Evolutionary conservation across 179 eudicot species (phyloP), one percentile per base, ranked within the genome.

Genomic region (Pouteria campechiana): DNA sequence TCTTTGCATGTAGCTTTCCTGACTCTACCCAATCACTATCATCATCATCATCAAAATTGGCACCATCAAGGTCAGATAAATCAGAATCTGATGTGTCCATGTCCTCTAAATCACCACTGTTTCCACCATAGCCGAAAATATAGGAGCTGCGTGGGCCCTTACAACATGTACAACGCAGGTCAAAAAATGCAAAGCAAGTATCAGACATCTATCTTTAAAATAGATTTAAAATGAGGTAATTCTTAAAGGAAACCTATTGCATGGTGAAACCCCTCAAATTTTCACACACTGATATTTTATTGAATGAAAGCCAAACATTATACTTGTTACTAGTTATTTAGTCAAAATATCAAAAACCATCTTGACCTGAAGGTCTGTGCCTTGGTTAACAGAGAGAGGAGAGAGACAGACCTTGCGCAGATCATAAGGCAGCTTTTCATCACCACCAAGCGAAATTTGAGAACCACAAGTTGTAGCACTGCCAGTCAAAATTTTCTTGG

Each of bases 41-140:
- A 18, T 72, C 76, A 7, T 55, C 38, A 10, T 32, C 17, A 27
- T 25, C 48, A 14, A 60, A 61, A 19, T 58, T 62, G 9, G 27
- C 32, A 19, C 25, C 44, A n/a, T 42, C 73, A 14, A 49, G 25
- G 28, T 75, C 52, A 12, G 71, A 61, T 24, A 65, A 60, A 27
- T 81, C 92, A n/a, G 87, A 75, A 0, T 78, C 93, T 42, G 84
- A 79, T 28, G 75, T 82, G 41, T 92, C 99, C 96, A 92, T 92
- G 69, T 92, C 98, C 27, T 78, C 94, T 35, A 62, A 28, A 50
- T 75, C 76, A n/a, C 48, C 17, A 36, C 27, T 61, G 38, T 67
- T 55, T 7, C 54, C 60, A 8, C 41, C 45, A 40, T 35, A 58
- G 39, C 58, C 72, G 53, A 52, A 79, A 41, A 46, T 58, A 6